A percentile compares a stretch with the other conserved stretches of the same genome.
Conservation (phyloP, 78 protist genomes). For the Capsaspora owczarzaki region DNA sequence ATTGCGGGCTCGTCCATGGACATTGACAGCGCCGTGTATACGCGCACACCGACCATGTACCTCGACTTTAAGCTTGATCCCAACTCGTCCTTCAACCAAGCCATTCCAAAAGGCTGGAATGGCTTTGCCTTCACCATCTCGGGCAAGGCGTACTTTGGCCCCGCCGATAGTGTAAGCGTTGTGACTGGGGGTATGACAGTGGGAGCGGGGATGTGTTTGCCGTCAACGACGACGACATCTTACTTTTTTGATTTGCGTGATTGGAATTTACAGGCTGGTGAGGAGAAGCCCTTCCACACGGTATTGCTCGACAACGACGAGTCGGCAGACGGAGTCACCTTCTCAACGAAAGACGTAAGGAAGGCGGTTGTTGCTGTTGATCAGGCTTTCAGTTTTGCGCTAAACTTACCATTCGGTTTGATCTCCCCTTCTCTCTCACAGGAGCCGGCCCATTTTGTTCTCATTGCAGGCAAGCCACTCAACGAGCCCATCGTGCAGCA, state of each 20-base stretch:
- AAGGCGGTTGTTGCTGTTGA: not conserved
- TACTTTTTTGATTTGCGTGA: no score
- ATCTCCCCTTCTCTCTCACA: not conserved
- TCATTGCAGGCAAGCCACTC: conserved; percentile 21
- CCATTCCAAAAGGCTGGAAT: not conserved
- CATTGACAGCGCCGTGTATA: not conserved
- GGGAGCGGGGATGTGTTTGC: no score
- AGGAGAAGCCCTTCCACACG: no score
- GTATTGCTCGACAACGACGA: no score
- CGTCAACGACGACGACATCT: no score
- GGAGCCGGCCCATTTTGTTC: not conserved
- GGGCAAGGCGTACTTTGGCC: not conserved
- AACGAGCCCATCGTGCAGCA: conserved; percentile 38
- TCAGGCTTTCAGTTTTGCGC: no score
- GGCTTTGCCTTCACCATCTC: not conserved
- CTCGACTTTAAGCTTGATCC: not conserved
- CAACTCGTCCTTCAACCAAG: not conserved
- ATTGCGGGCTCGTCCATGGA: conserved; percentile 11
- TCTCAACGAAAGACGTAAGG: not conserved
- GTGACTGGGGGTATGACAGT: no score
- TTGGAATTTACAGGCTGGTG: no score
- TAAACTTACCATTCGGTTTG: no score
- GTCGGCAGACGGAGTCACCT: not conserved
- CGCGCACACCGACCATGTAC: not conserved
- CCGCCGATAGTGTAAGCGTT: no score